phyloP scores from a whole-genome alignment of 2,329 filamentous ascomycete genomes.

The Aspergillus versicolor region DNA sequence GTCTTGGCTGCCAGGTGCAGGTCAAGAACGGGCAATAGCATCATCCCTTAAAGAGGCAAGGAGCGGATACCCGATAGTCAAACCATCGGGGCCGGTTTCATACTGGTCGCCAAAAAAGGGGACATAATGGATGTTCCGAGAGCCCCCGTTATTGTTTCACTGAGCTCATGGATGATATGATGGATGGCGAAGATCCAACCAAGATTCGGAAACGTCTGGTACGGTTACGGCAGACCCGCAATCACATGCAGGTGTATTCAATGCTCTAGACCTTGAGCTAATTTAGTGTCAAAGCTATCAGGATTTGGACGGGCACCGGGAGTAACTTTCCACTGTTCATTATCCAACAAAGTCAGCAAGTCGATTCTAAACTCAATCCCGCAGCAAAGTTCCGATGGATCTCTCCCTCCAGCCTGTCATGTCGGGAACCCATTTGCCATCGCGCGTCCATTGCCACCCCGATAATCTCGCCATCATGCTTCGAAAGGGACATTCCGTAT shows the following conservation, averaged over 20 bases:
- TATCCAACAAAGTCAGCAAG: neutral
- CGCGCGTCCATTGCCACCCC: conserved; percentile 7
- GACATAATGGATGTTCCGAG: neutral
- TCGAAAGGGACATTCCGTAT: conserved; percentile 4
- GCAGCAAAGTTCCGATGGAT: neutral
- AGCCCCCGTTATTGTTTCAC: neutral
- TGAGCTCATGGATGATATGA: neutral
- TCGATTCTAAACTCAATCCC: conserved; percentile 9
- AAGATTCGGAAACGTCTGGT: conserved; percentile 10
- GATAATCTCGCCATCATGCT: conserved; percentile 10
- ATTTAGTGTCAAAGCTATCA: conserved; percentile 6
- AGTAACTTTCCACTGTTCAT: neutral
- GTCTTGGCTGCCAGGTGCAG: neutral
- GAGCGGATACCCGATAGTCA: neutral
- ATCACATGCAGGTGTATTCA: conserved; percentile 28
- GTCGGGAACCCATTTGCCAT: conserved; percentile 1
- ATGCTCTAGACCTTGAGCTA: conserved; percentile 3
- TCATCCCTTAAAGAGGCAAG: neutral
- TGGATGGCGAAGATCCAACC: neutral
- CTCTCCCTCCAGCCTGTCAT: conserved; percentile 6
- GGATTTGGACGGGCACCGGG: neutral
- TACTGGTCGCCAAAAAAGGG: neutral
- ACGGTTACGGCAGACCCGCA: conserved; percentile 25
- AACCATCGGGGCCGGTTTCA: neutral
- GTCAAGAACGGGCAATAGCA: neutral